These are phyloP conservation scores for Rhodotorula sp. DNA, from an alignment of 1,284 basidiomycete species.

Conservation along the genomic window DNA sequence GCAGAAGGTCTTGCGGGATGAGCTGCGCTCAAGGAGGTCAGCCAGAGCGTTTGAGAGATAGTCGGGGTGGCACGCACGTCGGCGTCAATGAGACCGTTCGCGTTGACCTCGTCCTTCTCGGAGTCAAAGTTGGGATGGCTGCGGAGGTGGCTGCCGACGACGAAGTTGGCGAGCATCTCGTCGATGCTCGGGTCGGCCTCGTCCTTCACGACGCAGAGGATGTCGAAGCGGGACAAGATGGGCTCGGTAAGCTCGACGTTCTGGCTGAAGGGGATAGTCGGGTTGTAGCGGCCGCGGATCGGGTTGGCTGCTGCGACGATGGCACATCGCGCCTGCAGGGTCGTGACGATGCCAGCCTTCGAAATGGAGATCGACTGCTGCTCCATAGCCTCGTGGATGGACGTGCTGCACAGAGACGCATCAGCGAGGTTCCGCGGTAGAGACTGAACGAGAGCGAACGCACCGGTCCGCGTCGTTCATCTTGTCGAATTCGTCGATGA, in stretches of 20 bases:
- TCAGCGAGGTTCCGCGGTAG: not conserved
- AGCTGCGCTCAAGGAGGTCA: slow-evolving; percentile 60
- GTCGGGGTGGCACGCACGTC: slow-evolving; percentile 61
- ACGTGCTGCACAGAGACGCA: slow-evolving; percentile 63
- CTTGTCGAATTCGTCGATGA: slow-evolving; percentile 99
- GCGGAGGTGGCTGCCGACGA: slow-evolving; percentile 91
- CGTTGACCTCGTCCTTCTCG: slow-evolving; percentile 76
- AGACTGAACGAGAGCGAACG: not conserved
- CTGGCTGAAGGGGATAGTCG: slow-evolving; percentile 96
- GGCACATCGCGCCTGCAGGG: slow-evolving; percentile 93
- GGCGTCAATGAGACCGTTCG: slow-evolving; percentile 65
- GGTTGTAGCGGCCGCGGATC: slow-evolving; percentile 91
- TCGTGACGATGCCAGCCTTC: slow-evolving; percentile 97
- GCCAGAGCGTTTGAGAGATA: not conserved
- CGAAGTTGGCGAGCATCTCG: slow-evolving; percentile 93
- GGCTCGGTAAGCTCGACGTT: slow-evolving; percentile 99
- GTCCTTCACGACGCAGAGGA: slow-evolving; percentile 97
- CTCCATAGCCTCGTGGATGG: slow-evolving; percentile 99
- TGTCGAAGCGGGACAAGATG: slow-evolving; percentile 98
- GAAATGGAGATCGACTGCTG: slow-evolving; percentile 99
- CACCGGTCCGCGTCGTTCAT: slow-evolving; percentile 84
- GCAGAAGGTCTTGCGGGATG: slow-evolving; percentile 93
- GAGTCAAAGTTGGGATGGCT: slow-evolving; percentile 91
- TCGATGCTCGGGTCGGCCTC: slow-evolving; percentile 95
- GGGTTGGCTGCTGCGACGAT: slow-evolving; percentile 98